Conservation (phyloP, 306 rosid genomes). For the Hippophae gyantsensis region DNA sequence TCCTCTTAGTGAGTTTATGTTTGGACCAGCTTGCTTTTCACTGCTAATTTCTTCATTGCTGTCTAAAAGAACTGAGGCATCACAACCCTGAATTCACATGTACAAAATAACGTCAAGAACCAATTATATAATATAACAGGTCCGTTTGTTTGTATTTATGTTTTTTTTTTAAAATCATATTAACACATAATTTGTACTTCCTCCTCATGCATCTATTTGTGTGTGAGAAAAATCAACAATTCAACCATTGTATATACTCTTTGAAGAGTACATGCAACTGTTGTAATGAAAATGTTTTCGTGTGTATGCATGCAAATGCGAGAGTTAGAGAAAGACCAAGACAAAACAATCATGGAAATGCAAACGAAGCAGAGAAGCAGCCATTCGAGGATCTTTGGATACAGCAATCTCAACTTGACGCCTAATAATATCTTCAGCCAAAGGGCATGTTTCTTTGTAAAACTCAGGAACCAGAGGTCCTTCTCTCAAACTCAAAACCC, state of each 20-base stretch:
- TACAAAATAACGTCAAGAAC: not conserved
- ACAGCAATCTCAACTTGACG: slow-evolving; percentile 46
- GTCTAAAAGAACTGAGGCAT: slow-evolving; percentile 81
- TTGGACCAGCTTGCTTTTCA: slow-evolving; percentile 76
- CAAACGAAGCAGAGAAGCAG: slow-evolving; percentile 79
- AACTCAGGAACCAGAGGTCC: slow-evolving; percentile 44
- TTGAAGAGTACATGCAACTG: too few relatives aligned
- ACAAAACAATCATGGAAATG: slow-evolving; percentile 96
- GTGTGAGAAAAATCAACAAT: not conserved
- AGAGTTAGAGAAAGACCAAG: slow-evolving; percentile 29
- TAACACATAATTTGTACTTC: not conserved
- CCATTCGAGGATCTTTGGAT: slow-evolving; percentile 66
- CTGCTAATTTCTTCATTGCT: slow-evolving; percentile 48
- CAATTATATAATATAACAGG: not conserved
- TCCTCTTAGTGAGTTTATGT: slow-evolving; percentile 61
- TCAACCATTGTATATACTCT: not conserved
- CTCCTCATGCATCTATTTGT: not conserved
- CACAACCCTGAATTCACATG: slow-evolving; percentile 57
- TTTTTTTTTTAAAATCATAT: not conserved
- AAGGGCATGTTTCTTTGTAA: slow-evolving; percentile 63
- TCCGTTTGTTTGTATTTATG: not conserved
- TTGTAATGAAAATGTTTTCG: too few relatives aligned
- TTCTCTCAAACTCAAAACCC: slow-evolving; percentile 8
- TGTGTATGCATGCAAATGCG: not conserved
- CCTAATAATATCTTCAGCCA: slow-evolving; percentile 60